phyloP scores from a whole-genome alignment of 805 yeast species.

The Hanseniaspora jakobsenii region DNA sequence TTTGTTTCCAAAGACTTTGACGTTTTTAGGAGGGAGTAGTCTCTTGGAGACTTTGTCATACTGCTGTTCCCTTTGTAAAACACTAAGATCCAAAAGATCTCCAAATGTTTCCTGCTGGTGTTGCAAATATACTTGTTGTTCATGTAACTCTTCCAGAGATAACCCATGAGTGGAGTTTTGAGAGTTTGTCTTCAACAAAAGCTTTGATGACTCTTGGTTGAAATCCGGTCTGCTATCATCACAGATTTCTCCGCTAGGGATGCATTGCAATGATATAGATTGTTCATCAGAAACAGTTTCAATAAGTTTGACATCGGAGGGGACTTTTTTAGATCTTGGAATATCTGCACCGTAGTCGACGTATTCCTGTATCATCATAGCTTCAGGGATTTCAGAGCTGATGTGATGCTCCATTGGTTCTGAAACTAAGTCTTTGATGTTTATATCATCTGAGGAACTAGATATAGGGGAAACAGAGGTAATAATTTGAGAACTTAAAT shows the following conservation, averaged over 20 bases:
- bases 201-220: too few species aligned
- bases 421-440: slow-evolving; percentile 7
- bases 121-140: slow-evolving; percentile 19
- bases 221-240: too few species aligned
- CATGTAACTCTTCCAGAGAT: too few species aligned
- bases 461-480: slow-evolving; percentile 12
- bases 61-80: slow-evolving; percentile 60
- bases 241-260: slow-evolving; percentile 18
- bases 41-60: slow-evolving; percentile 55
- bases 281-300: neutral
- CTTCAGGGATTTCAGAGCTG: slow-evolving; percentile 12
- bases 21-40: slow-evolving; percentile 41
- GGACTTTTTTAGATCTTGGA: slow-evolving; percentile 7
- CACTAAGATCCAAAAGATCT: slow-evolving; percentile 45
- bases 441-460: slow-evolving; percentile 9
- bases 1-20: slow-evolving; percentile 38
- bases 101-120: slow-evolving; percentile 20
- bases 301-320: neutral
- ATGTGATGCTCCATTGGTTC: slow-evolving; percentile 2
- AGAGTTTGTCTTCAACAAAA: slow-evolving; percentile 19
- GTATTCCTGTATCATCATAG: slow-evolving; percentile 9
- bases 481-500: too few species aligned
- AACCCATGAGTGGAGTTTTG: too few species aligned
- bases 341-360: slow-evolving; percentile 10
- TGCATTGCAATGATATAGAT: slow-evolving; percentile 9